These are phyloP conservation scores for Neurospora sp. DNA, from an alignment of 495 filamentous ascomycete genomes.

Conservation along the genomic window DNA sequence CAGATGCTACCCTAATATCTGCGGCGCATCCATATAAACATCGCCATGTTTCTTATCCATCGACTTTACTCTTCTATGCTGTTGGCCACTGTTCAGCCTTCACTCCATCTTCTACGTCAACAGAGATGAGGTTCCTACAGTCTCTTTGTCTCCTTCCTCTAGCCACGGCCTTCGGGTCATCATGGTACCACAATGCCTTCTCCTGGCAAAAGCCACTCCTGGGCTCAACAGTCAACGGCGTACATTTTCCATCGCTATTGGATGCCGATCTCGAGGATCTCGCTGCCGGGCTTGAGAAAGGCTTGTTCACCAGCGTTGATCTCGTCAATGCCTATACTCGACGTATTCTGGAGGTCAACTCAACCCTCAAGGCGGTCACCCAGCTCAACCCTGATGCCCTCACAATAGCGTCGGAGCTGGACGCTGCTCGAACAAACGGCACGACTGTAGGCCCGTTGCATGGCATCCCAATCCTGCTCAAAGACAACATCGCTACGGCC, in stretches of 20 bases:
- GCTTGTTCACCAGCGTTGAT: slow-evolving; percentile 51
- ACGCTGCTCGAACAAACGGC: slow-evolving; percentile 16
- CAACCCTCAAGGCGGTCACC: slow-evolving; percentile 26
- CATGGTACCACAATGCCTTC: not conserved
- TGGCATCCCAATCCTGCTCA: slow-evolving; percentile 59
- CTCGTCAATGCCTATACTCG: slow-evolving; percentile 40
- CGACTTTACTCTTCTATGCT: not conserved
- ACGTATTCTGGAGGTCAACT: slow-evolving; percentile 33
- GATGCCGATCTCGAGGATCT: slow-evolving; percentile 43
- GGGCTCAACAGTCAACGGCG: not conserved
- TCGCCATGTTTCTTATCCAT: not conserved
- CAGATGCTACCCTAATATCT: not conserved
- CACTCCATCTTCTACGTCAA: not conserved
- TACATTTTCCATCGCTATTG: slow-evolving; percentile 7
- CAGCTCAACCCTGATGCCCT: slow-evolving; percentile 40
- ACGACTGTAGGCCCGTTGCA: slow-evolving; percentile 40
- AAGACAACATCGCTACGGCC: slow-evolving; percentile 61
- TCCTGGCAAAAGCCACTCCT: not conserved
- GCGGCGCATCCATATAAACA: not conserved
- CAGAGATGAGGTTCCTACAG: not conserved
- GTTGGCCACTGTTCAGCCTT: not conserved
- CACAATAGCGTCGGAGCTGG: slow-evolving; percentile 21
- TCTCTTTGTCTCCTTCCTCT: not conserved
- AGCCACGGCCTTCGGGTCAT: not conserved
- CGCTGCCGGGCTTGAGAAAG: slow-evolving; percentile 33